Conservation (phyloP, 495 filamentous ascomycete species). For the Sphaerosporella brunnea region DNA sequence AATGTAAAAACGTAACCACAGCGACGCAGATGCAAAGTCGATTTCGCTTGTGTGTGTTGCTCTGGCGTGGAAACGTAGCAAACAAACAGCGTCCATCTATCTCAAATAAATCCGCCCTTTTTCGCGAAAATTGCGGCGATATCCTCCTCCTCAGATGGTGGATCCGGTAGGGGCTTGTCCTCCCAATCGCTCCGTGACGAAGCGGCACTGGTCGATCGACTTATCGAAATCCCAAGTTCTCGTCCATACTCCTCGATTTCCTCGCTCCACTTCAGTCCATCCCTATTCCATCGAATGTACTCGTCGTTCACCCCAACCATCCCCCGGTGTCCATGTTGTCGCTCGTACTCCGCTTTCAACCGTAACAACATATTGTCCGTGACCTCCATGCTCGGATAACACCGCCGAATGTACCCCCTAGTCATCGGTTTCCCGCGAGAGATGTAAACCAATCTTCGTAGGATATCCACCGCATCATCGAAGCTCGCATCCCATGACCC, state of each 20-base stretch:
- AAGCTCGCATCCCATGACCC: slow-evolving; percentile 8
- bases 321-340: slow-evolving; percentile 13
- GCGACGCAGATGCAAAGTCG: too few species aligned
- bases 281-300: slow-evolving; percentile 23
- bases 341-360: slow-evolving; percentile 22
- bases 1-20: too few species aligned
- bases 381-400: slow-evolving; percentile 17
- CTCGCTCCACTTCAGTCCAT: slow-evolving; percentile 18
- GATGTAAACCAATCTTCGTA: slow-evolving; percentile 16
- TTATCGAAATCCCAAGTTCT: slow-evolving; percentile 2
- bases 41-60: too few species aligned
- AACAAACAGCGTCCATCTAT: too few species aligned
- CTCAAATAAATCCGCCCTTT: background rate
- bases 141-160: background rate
- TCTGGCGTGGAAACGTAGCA: too few species aligned
- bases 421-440: slow-evolving; percentile 23
- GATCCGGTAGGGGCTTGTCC: slow-evolving; percentile 16
- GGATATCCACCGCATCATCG: slow-evolving; percentile 18
- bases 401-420: slow-evolving; percentile 21
- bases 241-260: slow-evolving; percentile 15
- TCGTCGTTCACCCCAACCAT: slow-evolving; percentile 25
- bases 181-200: slow-evolving; percentile 3
- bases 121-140: background rate
- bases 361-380: slow-evolving; percentile 19
- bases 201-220: slow-evolving; percentile 8